Percentiles rank a stretch among this genome's conserved stretches.
These are phyloP conservation scores for Phytophthora megakarya DNA, from an alignment of 352 stramenopile genomes.

Conservation along the genomic window DNA sequence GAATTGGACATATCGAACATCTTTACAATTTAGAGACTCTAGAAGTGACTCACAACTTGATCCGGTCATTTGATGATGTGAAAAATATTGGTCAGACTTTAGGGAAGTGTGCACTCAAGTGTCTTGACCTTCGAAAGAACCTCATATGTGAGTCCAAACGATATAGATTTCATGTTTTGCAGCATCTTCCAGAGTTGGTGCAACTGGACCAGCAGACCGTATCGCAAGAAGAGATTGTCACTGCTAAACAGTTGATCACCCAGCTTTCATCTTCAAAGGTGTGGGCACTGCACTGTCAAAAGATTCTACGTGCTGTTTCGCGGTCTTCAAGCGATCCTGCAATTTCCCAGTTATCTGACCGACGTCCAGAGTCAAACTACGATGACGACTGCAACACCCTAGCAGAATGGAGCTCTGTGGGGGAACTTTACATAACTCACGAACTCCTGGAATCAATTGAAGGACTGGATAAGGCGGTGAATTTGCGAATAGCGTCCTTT, in stretches of 20 bases:
- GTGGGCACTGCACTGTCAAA: conserved; percentile 42
- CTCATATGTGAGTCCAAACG: conserved; percentile 61
- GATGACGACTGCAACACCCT: conserved; percentile 14
- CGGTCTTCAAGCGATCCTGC: conserved; percentile 10
- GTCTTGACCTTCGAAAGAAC: conserved; percentile 77
- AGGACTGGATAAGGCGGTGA: conserved; percentile 53
- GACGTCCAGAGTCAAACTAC: conserved; percentile 37
- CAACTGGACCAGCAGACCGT: conserved; percentile 62
- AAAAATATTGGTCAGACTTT: conserved; percentile 35
- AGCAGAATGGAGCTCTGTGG: conserved; percentile 54
- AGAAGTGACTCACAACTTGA: conserved; percentile 70
- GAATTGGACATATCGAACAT: conserved; percentile 49
- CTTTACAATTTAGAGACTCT: conserved; percentile 46
- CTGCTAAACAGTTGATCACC: conserved; percentile 46
- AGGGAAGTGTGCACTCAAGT: conserved; percentile 28
- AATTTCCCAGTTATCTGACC: conserved; percentile 3
- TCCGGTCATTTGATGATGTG: conserved; percentile 63
- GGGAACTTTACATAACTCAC: conserved; percentile 66
- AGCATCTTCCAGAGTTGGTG: conserved; percentile 45
- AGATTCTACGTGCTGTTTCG: conserved; percentile 20
- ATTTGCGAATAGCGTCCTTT: conserved; percentile 66
- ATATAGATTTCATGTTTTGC: conserved; percentile 70
- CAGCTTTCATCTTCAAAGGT: conserved; percentile 54
- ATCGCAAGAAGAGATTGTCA: conserved; percentile 40
- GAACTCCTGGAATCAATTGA: conserved; percentile 66